These are phyloP conservation scores for Amanita polypyramis DNA, from an alignment of 768 basidiomycete species.

Conservation along the genomic window DNA sequence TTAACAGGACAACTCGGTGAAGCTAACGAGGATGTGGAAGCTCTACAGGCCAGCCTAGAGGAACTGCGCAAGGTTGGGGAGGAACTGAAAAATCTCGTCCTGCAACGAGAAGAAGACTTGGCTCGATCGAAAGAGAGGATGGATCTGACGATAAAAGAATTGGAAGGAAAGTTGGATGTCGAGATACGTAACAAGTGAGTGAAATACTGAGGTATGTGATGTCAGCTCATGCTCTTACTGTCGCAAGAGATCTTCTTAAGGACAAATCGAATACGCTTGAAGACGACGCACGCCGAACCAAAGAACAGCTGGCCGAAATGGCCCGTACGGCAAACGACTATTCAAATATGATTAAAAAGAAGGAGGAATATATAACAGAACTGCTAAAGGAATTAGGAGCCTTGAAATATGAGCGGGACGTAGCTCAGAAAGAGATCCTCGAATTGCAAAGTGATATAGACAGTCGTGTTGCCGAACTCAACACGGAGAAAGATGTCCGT, in stretches of 20 bases:
- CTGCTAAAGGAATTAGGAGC: conserved; percentile 43
- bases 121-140: conserved; percentile 63
- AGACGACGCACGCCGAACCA: conserved; percentile 56
- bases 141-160: conserved; percentile 50
- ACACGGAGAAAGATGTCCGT: conserved; percentile 45
- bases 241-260: conserved; percentile 50
- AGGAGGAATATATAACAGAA: conserved; percentile 58
- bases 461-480: conserved; percentile 51
- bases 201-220: not conserved
- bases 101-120: conserved; percentile 76
- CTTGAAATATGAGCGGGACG: conserved; percentile 43
- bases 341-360: conserved; percentile 63
- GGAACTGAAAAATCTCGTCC: conserved; percentile 57
- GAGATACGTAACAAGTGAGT: conserved; percentile 59
- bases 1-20: conserved; percentile 45
- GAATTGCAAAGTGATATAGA: conserved; percentile 66
- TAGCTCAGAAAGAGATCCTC: conserved; percentile 45
- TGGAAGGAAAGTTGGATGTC: conserved; percentile 58
- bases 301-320: conserved; percentile 70
- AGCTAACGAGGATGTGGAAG: conserved; percentile 49
- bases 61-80: conserved; percentile 55
- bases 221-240: not conserved
- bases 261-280: conserved; percentile 52
- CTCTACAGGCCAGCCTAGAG: conserved; percentile 46
- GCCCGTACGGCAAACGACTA: conserved; percentile 70